These are phyloP conservation scores for Asterophora parasitica DNA, from an alignment of 768 basidiomycete species.

Conservation along the genomic window DNA sequence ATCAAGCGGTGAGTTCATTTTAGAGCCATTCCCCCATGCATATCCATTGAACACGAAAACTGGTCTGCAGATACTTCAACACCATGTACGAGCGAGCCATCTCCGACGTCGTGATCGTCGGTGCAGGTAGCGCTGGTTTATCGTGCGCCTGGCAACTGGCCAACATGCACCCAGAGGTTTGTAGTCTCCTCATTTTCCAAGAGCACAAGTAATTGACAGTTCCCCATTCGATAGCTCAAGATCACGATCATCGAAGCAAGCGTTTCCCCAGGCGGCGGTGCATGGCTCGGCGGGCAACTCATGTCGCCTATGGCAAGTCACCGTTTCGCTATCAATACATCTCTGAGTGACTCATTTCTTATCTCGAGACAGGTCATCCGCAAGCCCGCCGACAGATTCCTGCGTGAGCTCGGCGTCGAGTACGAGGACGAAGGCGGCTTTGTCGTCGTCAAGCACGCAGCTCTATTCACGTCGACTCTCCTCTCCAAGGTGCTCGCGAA, in stretches of 20 bases:
- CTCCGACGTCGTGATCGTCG: slow-evolving; percentile 75
- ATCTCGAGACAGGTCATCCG: slow-evolving; percentile 52
- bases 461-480: slow-evolving; percentile 74
- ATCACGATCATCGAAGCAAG: slow-evolving; percentile 64
- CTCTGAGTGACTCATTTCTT: not conserved
- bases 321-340: not conserved
- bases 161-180: slow-evolving; percentile 58
- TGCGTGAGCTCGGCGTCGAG: slow-evolving; percentile 62
- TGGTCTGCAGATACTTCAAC: slow-evolving; percentile 55
- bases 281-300: slow-evolving; percentile 75
- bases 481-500: slow-evolving; percentile 65
- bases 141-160: slow-evolving; percentile 74
- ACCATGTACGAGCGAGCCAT: slow-evolving; percentile 70
- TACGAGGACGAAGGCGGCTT: slow-evolving; percentile 77
- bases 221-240: slow-evolving; percentile 33
- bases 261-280: slow-evolving; percentile 76
- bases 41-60: not conserved
- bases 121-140: slow-evolving; percentile 65
- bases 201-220: not conserved
- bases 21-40: not conserved
- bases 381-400: slow-evolving; percentile 72
- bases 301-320: slow-evolving; percentile 69
- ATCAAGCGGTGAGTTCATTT: slow-evolving; percentile 51
- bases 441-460: slow-evolving; percentile 80
- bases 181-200: slow-evolving; percentile 9